Evolutionary conservation across 1,284 basidiomycete genomes (phyloP).

Genomic region (Boletellus deceptivus): DNA sequence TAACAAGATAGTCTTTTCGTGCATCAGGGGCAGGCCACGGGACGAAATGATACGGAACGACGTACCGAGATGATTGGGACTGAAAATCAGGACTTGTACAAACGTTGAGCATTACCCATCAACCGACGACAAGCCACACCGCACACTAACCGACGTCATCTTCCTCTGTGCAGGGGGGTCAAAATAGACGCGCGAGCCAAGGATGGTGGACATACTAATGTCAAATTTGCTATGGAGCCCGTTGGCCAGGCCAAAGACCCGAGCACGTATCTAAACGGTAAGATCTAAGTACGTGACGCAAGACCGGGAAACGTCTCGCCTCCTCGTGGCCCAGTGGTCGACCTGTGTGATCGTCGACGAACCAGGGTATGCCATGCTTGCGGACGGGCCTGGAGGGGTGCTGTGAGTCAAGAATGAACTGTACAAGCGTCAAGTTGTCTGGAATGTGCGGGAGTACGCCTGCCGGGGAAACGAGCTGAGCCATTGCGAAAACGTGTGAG

Average conservation of each 20-base stretch:
- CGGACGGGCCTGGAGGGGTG: conserved; percentile 49
- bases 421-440: conserved; percentile 64
- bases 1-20: conserved; percentile 62
- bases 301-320: conserved; percentile 31
- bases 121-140: not conserved
- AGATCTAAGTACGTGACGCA: not conserved
- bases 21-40: conserved; percentile 1
- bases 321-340: conserved; percentile 44
- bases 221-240: conserved; percentile 47
- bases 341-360: conserved; percentile 63
- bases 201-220: conserved; percentile 35
- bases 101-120: conserved; percentile 7
- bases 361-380: conserved; percentile 46
- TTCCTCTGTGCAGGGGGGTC: conserved; percentile 35
- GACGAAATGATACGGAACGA: not conserved
- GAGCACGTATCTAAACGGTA: conserved; percentile 45
- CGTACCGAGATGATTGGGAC: conserved; percentile 65
- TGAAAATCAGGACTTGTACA: conserved; percentile 58
- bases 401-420: conserved; percentile 62
- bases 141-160: conserved; percentile 38
- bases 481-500: conserved; percentile 25
- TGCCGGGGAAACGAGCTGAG: conserved; percentile 38
- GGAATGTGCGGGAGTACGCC: conserved; percentile 51
- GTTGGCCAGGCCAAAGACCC: conserved; percentile 58
- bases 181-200: not conserved